Percentiles rank a stretch among this genome's conserved stretches.
Conservation (phyloP, 768 basidiomycete genomes). For the Tricholoma flavovirens region DNA sequence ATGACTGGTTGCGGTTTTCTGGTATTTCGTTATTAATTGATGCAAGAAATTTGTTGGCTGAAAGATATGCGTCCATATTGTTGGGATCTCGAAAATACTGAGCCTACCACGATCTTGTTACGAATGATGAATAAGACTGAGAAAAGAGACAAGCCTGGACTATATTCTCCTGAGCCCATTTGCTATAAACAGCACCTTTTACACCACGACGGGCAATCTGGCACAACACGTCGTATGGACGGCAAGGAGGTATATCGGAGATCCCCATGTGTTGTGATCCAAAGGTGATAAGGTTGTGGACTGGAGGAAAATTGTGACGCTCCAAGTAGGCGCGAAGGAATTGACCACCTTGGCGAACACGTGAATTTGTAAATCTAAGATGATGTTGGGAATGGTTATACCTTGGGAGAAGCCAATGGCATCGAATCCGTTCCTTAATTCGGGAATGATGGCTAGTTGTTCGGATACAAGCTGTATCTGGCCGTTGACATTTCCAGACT, state of each 20-base stretch:
- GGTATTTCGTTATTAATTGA: slow-evolving; percentile 76
- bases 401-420: slow-evolving; percentile 89
- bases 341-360: slow-evolving; percentile 53
- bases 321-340: slow-evolving; percentile 85
- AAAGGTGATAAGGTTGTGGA: slow-evolving; percentile 81
- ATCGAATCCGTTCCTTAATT: slow-evolving; percentile 70
- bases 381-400: slow-evolving; percentile 13
- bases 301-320: slow-evolving; percentile 62
- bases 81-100: slow-evolving; percentile 81
- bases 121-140: background rate
- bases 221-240: slow-evolving; percentile 62
- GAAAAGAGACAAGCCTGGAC: slow-evolving; percentile 47
- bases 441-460: slow-evolving; percentile 58
- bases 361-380: background rate
- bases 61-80: slow-evolving; percentile 52
- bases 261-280: slow-evolving; percentile 87
- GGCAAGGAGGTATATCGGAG: slow-evolving; percentile 66
- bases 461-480: slow-evolving; percentile 61
- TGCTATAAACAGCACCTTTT: slow-evolving; percentile 58
- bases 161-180: slow-evolving; percentile 73
- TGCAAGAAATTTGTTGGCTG: slow-evolving; percentile 60
- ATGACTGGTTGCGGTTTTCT: slow-evolving; percentile 50
- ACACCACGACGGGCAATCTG: slow-evolving; percentile 57
- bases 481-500: slow-evolving; percentile 77
- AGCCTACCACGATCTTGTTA: slow-evolving; percentile 40